These are phyloP conservation scores for Apiotrichum brassicae DNA, from an alignment of 1,284 basidiomycete species.

Conservation along the genomic window DNA sequence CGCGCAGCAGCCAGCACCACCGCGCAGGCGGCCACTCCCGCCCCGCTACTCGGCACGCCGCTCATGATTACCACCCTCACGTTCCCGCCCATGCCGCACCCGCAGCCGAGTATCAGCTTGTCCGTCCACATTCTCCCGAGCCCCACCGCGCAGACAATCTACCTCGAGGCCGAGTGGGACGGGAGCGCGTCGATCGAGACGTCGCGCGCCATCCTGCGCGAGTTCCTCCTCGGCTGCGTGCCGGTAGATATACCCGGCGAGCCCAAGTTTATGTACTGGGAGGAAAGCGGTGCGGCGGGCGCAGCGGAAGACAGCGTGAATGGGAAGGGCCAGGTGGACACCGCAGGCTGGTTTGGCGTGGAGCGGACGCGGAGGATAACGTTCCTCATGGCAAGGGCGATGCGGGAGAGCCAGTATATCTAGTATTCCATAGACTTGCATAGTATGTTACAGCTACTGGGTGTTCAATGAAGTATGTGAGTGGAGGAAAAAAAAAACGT, in stretches of 20 bases:
- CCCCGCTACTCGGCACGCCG: constrained; percentile 29
- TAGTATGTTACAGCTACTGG: too few relatives aligned
- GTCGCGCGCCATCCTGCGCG: constrained; percentile 15
- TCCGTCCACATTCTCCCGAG: constrained; percentile 31
- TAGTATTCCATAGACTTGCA: too few relatives aligned
- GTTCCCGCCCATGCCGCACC: constrained; percentile 24
- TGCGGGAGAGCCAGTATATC: constrained; percentile 14
- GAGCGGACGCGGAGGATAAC: constrained; percentile 7
- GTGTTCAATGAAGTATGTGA: too few relatives aligned
- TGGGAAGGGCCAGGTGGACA: background rate
- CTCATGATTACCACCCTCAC: constrained; percentile 26
- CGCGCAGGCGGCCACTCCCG: constrained; percentile 26
- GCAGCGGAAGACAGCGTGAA: constrained; percentile 17
- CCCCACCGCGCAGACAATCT: constrained; percentile 25
- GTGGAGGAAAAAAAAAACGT: background rate
- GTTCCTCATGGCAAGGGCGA: constrained; percentile 9
- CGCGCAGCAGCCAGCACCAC: constrained; percentile 35
- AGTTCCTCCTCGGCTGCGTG: constrained; percentile 34
- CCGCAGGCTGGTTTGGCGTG: background rate
- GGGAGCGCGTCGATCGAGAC: constrained; percentile 1
- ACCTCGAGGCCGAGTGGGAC: constrained; percentile 36
- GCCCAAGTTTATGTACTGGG: constrained; percentile 15
- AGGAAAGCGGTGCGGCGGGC: constrained; percentile 21
- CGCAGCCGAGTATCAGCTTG: constrained; percentile 22
- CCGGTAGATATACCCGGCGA: constrained; percentile 24